Percentiles rank a stretch among this genome's conserved stretches.
Conservation (phyloP, 495 filamentous ascomycete genomes). For the Lasiosphaeria ovina region DNA sequence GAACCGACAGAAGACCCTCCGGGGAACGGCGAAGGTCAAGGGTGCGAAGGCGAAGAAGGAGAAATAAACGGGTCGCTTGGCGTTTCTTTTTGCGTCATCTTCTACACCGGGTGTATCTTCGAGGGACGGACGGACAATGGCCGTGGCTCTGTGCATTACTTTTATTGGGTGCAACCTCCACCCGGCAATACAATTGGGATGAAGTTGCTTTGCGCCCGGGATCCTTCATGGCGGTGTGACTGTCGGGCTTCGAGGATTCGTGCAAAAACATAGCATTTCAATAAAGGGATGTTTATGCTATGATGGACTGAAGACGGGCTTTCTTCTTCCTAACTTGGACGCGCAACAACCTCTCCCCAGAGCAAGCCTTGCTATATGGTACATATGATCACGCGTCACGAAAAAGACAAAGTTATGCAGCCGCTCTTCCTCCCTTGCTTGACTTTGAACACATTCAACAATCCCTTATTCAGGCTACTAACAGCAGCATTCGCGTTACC, state of each 20-base stretch:
- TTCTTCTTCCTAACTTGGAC: too few species aligned
- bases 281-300: slow-evolving; percentile 30
- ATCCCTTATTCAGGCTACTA: too few species aligned
- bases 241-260: slow-evolving; percentile 33
- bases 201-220: slow-evolving; percentile 18
- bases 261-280: slow-evolving; percentile 35
- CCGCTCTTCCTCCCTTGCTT: too few species aligned
- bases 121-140: slow-evolving; percentile 27
- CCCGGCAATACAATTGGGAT: slow-evolving; percentile 24
- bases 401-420: background rate
- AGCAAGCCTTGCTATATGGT: too few species aligned
- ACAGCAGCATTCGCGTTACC: too few species aligned
- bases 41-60: slow-evolving; percentile 81
- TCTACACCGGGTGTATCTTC: slow-evolving; percentile 24
- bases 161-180: slow-evolving; percentile 27
- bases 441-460: too few species aligned
- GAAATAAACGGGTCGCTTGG: slow-evolving; percentile 40
- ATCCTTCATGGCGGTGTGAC: slow-evolving; percentile 34
- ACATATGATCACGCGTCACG: slow-evolving; percentile 5
- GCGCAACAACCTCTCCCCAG: too few species aligned
- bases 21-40: slow-evolving; percentile 89
- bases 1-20: slow-evolving; percentile 98
- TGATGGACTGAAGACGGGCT: too few species aligned
- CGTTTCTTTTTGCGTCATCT: slow-evolving; percentile 31
- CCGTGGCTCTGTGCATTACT: slow-evolving; percentile 34